phyloP scores from a whole-genome alignment of 2,329 filamentous ascomycete species.

The Chaetothyriales sp. region DNA sequence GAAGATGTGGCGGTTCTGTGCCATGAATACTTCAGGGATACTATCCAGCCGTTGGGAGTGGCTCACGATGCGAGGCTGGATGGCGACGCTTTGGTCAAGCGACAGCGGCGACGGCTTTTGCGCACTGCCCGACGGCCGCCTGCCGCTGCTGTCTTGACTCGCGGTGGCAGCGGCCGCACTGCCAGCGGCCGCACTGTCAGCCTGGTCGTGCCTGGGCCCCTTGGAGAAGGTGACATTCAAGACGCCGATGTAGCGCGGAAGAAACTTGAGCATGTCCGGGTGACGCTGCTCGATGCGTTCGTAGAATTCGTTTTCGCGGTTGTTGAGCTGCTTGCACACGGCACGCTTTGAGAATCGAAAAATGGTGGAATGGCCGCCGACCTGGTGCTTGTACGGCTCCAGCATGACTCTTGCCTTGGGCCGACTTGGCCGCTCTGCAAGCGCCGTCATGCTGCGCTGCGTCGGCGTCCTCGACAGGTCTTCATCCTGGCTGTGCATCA shows the following conservation, averaged over 20 bases:
- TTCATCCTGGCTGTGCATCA: constrained; percentile 37
- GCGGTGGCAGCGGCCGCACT: not conserved
- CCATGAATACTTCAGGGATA: constrained; percentile 81
- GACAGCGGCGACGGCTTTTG: not conserved
- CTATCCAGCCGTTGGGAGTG: constrained; percentile 65
- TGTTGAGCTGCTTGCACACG: constrained; percentile 96
- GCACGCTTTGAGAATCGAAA: constrained; percentile 92
- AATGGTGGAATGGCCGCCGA: constrained; percentile 88
- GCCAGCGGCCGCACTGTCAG: not conserved
- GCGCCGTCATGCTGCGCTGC: constrained; percentile 16
- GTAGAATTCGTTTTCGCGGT: constrained; percentile 96
- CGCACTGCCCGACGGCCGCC: not conserved
- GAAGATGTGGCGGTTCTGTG: constrained; percentile 87
- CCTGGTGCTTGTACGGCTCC: constrained; percentile 93
- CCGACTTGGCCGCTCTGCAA: constrained; percentile 15
- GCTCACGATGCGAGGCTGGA: constrained; percentile 44
- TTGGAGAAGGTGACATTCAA: constrained; percentile 93
- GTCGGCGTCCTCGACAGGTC: constrained; percentile 29
- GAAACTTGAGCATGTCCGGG: constrained; percentile 74
- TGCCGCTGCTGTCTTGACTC: not conserved
- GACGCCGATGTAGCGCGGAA: constrained; percentile 94
- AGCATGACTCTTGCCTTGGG: constrained; percentile 86
- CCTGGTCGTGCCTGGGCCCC: constrained; percentile 45
- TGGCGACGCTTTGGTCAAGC: constrained; percentile 5
- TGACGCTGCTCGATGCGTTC: constrained; percentile 88